phyloP scores from a whole-genome alignment of 2,329 filamentous ascomycete genomes.

The Pestalotiopsis sp. region DNA sequence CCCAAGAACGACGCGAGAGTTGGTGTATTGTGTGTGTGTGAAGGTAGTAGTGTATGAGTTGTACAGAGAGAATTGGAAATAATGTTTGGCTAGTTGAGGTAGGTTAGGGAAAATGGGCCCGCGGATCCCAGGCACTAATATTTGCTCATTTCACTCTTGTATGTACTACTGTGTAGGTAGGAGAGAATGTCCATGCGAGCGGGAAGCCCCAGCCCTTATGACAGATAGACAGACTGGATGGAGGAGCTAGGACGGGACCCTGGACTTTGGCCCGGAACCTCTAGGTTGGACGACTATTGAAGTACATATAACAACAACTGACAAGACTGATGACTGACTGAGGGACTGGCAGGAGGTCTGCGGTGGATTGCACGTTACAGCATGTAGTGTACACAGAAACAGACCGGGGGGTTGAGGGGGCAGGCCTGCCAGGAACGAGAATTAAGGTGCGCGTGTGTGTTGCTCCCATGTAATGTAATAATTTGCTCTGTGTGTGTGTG shows the following conservation, averaged over 20 bases:
- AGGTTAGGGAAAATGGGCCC: not conserved
- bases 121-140: slow-evolving; percentile 15
- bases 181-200: slow-evolving; percentile 12
- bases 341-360: not conserved
- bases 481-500: not conserved
- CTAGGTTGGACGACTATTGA: not conserved
- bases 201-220: slow-evolving; percentile 16
- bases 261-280: not conserved
- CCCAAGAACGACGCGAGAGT: not conserved
- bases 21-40: not conserved
- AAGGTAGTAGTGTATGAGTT: not conserved
- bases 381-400: not conserved
- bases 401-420: not conserved
- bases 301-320: not conserved
- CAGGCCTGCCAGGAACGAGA: not conserved
- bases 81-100: not conserved
- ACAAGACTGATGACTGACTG: not conserved
- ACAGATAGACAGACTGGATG: slow-evolving; percentile 14
- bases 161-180: not conserved
- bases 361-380: slow-evolving; percentile 10
- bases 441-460: slow-evolving; percentile 1
- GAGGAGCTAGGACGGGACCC: slow-evolving; percentile 6
- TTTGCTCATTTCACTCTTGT: slow-evolving; percentile 13
- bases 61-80: slow-evolving; percentile 1
- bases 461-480: too few relatives aligned